These are phyloP conservation scores for Saccharomycopsis fodiens DNA, from an alignment of 805 yeast species.

Conservation along the genomic window DNA sequence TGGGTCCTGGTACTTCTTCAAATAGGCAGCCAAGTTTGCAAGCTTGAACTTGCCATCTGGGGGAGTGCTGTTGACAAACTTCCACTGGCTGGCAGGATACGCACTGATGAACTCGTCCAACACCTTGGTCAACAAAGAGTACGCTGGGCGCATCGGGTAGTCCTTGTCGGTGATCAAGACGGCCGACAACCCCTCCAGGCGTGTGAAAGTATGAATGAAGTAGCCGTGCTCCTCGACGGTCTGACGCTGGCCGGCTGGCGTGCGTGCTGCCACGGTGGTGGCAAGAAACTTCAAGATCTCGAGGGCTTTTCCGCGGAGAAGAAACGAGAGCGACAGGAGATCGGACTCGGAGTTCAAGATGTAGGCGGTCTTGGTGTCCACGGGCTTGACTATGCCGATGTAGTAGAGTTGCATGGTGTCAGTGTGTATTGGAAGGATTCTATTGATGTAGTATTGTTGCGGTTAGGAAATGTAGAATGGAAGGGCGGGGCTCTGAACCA, in stretches of 20 bases:
- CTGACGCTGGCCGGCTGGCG: conserved; percentile 86
- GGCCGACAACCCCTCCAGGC: conserved; percentile 87
- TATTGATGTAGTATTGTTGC: too few relatives aligned
- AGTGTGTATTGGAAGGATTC: too few relatives aligned
- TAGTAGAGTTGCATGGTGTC: conserved; percentile 76
- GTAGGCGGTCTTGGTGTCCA: conserved; percentile 50
- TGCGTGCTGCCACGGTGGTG: conserved; percentile 83
- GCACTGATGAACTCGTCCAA: conserved; percentile 83
- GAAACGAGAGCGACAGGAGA: conserved; percentile 78
- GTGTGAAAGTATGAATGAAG: conserved; percentile 84
- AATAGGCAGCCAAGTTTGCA: conserved; percentile 58
- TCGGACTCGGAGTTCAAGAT: conserved; percentile 80
- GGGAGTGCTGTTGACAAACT: conserved; percentile 27
- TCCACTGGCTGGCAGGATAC: conserved; percentile 74
- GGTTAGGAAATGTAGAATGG: too few relatives aligned
- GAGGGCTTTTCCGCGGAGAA: conserved; percentile 73
- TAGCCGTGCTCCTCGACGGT: conserved; percentile 82
- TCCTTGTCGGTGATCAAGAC: conserved; percentile 91
- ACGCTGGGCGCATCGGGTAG: conserved; percentile 95
- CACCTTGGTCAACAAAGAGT: conserved; percentile 81
- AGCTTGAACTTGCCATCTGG: conserved; percentile 32
- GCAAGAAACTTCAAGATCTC: conserved; percentile 95
- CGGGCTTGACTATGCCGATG: conserved; percentile 73
- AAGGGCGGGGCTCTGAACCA: too few relatives aligned
- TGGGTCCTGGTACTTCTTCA: conserved; percentile 90